Evolutionary conservation across 225 moss, liverwort and hornwort species (phyloP).

Genomic region (Bryoerythrophyllum caledonicum): DNA sequence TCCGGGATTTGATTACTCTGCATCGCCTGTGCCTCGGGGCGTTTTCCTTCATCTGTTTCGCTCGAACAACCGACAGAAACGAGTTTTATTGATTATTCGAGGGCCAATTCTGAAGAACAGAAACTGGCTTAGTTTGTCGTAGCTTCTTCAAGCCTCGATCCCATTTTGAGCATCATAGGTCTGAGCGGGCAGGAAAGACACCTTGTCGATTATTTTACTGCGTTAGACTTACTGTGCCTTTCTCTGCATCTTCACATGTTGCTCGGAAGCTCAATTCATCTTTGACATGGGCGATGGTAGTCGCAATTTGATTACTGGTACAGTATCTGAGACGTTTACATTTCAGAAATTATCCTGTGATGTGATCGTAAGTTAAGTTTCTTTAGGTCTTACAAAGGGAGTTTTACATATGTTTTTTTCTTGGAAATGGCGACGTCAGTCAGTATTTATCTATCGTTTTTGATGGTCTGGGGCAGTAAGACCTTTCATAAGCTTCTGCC

Average conservation of each 20-base stretch:
- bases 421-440: not conserved
- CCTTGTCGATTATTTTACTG: not conserved
- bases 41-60: not conserved
- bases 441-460: not conserved
- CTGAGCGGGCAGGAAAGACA: not conserved
- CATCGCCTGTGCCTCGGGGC: not conserved
- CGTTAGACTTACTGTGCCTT: not conserved
- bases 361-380: not conserved
- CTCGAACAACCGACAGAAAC: not conserved
- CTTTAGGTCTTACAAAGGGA: slow-evolving; percentile 9
- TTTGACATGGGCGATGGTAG: not conserved
- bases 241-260: not conserved
- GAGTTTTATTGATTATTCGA: not conserved
- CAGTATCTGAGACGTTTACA: not conserved
- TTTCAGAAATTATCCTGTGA: not conserved
- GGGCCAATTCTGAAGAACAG: not conserved
- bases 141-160: not conserved
- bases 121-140: not conserved
- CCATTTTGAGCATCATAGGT: not conserved
- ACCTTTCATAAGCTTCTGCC: not conserved
- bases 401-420: not conserved
- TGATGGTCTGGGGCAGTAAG: not conserved
- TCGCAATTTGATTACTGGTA: not conserved
- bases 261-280: not conserved
- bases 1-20: not conserved